Percentiles rank a stretch among this genome's conserved stretches.
Evolutionary conservation across 345 rosid genomes (phyloP).

Genomic region (Gossypium ekmanianum): DNA sequence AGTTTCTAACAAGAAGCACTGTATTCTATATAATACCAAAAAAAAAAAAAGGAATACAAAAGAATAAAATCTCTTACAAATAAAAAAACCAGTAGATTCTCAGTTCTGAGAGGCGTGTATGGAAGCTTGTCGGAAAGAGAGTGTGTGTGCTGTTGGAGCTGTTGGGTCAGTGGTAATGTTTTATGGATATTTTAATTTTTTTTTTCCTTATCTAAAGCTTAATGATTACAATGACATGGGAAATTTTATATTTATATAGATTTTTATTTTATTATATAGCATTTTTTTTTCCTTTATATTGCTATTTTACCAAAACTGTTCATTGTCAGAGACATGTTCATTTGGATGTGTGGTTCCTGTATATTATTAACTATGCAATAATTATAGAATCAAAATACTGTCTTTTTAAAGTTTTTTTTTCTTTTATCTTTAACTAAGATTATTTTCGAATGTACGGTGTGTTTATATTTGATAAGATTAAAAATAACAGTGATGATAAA

Average conservation of each 20-base stretch:
- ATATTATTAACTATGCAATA: not conserved
- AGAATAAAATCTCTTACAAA: not conserved
- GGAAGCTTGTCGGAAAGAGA: conserved; percentile 10
- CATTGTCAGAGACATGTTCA: not conserved
- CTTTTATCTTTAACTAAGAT: too few relatives aligned
- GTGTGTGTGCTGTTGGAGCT: not conserved
- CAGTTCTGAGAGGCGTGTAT: not conserved
- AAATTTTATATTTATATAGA: not conserved
- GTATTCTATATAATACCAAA: not conserved
- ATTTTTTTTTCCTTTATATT: not conserved
- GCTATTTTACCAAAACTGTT: not conserved
- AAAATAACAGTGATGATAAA: too few relatives aligned
- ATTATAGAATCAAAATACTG: not conserved
- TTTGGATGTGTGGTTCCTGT: not conserved
- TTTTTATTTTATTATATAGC: not conserved
- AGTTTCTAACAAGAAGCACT: conserved; percentile 12
- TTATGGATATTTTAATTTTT: not conserved
- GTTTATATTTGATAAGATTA: fast-evolving
- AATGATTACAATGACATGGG: not conserved
- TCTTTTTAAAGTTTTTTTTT: too few relatives aligned
- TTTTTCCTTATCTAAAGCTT: not conserved
- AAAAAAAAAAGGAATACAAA: not conserved
- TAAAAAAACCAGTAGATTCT: not conserved
- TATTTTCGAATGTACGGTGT: fast-evolving
- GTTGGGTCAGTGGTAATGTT: not conserved